Evolutionary conservation across 352 stramenopile genomes (phyloP), one percentile per base, ranked within the genome.

Genomic region (Pythium rishiriense): DNA sequence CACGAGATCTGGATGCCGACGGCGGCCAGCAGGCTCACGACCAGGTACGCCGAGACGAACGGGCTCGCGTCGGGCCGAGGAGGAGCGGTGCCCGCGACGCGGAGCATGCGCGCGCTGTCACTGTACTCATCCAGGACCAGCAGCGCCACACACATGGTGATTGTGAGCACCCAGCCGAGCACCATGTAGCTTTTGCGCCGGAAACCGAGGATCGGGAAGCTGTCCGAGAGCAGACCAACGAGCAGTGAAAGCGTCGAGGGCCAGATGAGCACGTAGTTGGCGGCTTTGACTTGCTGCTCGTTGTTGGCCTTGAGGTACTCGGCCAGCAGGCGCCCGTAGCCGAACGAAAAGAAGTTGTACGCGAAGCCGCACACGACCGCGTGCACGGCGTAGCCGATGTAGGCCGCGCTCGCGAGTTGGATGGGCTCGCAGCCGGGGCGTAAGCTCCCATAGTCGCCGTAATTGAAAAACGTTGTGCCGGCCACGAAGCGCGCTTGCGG

Each of bases 151-250:
- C 31, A 64, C 45, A 69, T 64, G 46, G 51, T 7, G n/a, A 50
- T 14, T 6, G n/a, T 49, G 24, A 70, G 22, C 10, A 46, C 8
- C 63, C 63, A 76, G 48, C 87, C 87, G 15, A 82, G 29, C 11
- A 88, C 69, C 65, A 94, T 91, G 68, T 94, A 96, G 22, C 81
- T 59, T 65, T 90, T 92, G 37, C 85, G 72, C 19, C 75, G 85
- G 62, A 74, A 84, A 21, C 83, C 80, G 37, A 60, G 68, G 49
- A 96, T 75, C 11, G 87, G 80, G 46, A 73, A 72, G 22, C 66
- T 75, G 64, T 96, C 87, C 21, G 70, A 79, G 1, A 90, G n/a
- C 24, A 93, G 70, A 29, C 85, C 87, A 57, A 90, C 75, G 17
- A 91, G 53, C 21, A 93, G 74, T 37, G 85, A 78, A 49, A 91